Conservation (phyloP, 2,329 filamentous ascomycete genomes). For the Talaromyces sp. region DNA sequence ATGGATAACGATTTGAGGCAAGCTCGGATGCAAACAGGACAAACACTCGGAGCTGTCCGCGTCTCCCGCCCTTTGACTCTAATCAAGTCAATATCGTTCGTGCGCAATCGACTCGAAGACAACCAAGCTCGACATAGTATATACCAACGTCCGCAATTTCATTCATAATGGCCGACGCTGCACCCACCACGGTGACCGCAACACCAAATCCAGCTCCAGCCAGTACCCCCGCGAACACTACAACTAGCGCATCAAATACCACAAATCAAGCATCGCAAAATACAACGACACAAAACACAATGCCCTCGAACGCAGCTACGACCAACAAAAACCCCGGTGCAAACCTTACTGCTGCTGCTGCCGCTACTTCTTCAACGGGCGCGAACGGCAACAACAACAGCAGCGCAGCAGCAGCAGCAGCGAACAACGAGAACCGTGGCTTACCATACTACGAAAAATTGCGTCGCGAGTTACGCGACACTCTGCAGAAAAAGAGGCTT, state of each 20-base stretch:
- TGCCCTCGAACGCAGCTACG: background rate
- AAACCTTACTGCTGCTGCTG: conserved; percentile 12
- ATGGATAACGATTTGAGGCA: background rate
- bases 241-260: background rate
- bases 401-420: conserved; percentile 15
- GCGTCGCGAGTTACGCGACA: conserved; percentile 63
- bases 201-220: conserved; percentile 16
- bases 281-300: background rate
- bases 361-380: background rate
- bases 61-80: background rate
- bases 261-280: background rate
- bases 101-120: background rate
- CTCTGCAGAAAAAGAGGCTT: conserved; percentile 62
- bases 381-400: background rate
- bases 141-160: background rate
- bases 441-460: conserved; percentile 71
- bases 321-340: conserved; percentile 13
- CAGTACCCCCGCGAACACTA: conserved; percentile 20
- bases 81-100: background rate
- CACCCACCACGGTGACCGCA: conserved; percentile 9
- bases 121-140: background rate
- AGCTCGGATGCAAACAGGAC: conserved; percentile 33
- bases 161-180: background rate
- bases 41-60: conserved; percentile 25
- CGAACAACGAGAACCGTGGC: conserved; percentile 38